Percentiles rank a stretch among this genome's conserved stretches.
Evolutionary conservation across 257 asterid genomes (phyloP).

Genomic region (Scutellaria minor): DNA sequence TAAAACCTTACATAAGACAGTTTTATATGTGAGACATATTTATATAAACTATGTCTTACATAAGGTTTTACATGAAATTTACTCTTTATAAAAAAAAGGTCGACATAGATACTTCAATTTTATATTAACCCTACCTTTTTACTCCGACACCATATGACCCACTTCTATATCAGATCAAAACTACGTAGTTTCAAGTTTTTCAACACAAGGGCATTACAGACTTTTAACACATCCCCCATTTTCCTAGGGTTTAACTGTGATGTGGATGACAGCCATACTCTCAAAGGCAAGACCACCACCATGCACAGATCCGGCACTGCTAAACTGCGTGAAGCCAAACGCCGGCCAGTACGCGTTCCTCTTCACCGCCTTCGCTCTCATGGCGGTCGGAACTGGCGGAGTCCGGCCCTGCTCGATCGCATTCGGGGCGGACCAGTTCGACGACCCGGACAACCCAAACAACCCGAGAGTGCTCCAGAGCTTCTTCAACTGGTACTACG

Average conservation of each 20-base stretch:
- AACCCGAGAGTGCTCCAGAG: slow-evolving; percentile 58
- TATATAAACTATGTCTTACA: too few species aligned
- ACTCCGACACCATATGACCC: too few species aligned
- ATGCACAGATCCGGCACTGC: not conserved
- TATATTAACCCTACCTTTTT: too few species aligned
- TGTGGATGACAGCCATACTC: slow-evolving; percentile 67
- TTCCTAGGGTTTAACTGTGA: slow-evolving; percentile 49
- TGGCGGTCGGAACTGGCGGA: slow-evolving; percentile 77
- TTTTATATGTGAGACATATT: too few species aligned
- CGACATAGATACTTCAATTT: too few species aligned
- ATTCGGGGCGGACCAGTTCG: slow-evolving; percentile 82
- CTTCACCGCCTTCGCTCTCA: slow-evolving; percentile 55
- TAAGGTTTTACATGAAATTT: too few species aligned
- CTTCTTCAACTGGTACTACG: slow-evolving; percentile 75
- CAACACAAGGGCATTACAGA: not conserved
- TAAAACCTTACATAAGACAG: too few species aligned
- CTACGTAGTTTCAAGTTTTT: not conserved
- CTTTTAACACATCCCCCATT: not conserved
- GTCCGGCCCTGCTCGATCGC: slow-evolving; percentile 78
- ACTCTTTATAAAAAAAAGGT: too few species aligned
- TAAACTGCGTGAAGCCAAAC: slow-evolving; percentile 42
- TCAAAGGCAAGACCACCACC: slow-evolving; percentile 41
- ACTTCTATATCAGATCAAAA: too few species aligned
- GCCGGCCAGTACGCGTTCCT: slow-evolving; percentile 58
- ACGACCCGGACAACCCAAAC: slow-evolving; percentile 55